A percentile compares a stretch with the other conserved stretches of the same genome.
These are phyloP conservation scores for Fusarium sp. DNA, from an alignment of 2,329 filamentous ascomycete genomes.

Conservation along the genomic window DNA sequence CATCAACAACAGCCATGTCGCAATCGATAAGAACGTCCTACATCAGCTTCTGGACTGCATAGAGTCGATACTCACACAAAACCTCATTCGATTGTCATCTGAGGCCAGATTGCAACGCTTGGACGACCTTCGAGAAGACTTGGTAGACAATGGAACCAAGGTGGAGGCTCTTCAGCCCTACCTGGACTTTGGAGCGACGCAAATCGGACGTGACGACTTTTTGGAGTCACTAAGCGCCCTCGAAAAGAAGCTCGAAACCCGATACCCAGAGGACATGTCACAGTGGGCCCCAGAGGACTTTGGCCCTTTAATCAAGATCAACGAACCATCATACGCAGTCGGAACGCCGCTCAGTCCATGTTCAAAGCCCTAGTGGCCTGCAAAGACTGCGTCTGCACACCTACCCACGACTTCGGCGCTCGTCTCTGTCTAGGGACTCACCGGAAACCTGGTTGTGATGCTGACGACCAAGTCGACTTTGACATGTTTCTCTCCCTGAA, in stretches of 20 bases:
- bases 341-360: slow-evolving; percentile 13
- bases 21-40: not conserved
- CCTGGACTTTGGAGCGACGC: not conserved
- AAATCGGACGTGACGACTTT: not conserved
- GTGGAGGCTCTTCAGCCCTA: not conserved
- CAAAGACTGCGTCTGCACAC: slow-evolving; percentile 10
- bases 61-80: not conserved
- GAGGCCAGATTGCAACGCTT: not conserved
- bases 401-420: slow-evolving; percentile 1
- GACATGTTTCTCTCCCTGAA: slow-evolving; percentile 19
- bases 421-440: slow-evolving; percentile 14
- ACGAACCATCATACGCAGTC: slow-evolving; percentile 10
- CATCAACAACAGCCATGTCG: not conserved
- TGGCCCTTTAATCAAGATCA: not conserved
- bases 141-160: not conserved
- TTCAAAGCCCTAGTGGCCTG: slow-evolving; percentile 5
- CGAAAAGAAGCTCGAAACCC: slow-evolving; percentile 3
- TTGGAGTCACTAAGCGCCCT: not conserved
- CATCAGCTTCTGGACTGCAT: not conserved
- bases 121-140: not conserved
- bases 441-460: not conserved
- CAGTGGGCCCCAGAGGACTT: slow-evolving; percentile 6
- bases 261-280: slow-evolving; percentile 7
- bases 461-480: slow-evolving; percentile 3
- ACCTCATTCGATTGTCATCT: not conserved